Conservation (phyloP, 2,329 filamentous ascomycete species). For the Stachybotrys chartarum region DNA sequence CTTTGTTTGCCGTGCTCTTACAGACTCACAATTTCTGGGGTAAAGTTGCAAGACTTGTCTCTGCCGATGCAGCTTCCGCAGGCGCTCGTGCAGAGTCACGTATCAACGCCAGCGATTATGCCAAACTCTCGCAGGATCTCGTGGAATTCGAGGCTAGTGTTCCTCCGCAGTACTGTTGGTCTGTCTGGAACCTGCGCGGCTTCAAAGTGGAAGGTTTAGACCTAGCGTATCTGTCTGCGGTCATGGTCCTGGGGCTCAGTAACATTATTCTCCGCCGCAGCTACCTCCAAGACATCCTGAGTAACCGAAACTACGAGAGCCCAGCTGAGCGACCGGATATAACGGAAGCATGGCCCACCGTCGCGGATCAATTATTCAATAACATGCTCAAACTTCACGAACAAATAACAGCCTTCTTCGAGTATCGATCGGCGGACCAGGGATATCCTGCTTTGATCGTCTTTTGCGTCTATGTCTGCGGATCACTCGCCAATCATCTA, state of each 20-base stretch:
- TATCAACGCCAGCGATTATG: background rate
- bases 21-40: background rate
- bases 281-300: background rate
- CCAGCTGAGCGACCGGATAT: background rate
- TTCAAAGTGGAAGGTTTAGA: background rate
- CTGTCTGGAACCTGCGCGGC: background rate
- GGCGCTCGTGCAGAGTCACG: background rate
- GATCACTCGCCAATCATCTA: background rate
- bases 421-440: background rate
- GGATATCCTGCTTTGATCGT: conserved; percentile 1
- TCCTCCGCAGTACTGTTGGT: background rate
- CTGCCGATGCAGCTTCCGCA: background rate
- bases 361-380: background rate
- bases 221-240: background rate
- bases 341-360: background rate
- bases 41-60: background rate
- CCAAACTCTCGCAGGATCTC: background rate
- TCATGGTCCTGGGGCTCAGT: background rate
- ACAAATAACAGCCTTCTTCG: background rate
- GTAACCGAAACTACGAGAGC: background rate
- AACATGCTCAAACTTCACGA: background rate
- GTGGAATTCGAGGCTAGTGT: background rate
- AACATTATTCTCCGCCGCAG: background rate
- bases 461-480: background rate
- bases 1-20: background rate